phyloP scores from a whole-genome alignment of 257 asterid species.

The Linderniella brevidens region DNA sequence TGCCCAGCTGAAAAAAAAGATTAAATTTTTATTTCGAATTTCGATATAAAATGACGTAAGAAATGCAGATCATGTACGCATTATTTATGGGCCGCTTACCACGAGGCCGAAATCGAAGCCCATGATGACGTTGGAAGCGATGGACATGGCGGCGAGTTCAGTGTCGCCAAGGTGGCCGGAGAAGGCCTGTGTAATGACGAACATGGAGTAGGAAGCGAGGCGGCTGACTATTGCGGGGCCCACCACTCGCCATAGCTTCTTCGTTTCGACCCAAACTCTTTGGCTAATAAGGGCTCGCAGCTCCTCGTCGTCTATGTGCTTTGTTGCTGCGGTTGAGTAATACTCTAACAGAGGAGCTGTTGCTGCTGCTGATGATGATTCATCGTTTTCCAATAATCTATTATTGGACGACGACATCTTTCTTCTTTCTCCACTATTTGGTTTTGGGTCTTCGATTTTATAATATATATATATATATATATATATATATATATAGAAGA shows the following conservation, averaged over 20 bases:
- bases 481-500: too few relatives aligned
- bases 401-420: too few relatives aligned
- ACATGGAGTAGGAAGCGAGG: slow-evolving; percentile 49
- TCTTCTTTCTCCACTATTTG: not conserved
- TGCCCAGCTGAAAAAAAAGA: slow-evolving; percentile 33
- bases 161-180: slow-evolving; percentile 86
- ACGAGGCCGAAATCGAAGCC: slow-evolving; percentile 75
- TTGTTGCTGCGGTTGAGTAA: slow-evolving; percentile 7
- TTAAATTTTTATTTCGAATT: too few relatives aligned
- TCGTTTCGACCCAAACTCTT: slow-evolving; percentile 45
- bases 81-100: too few relatives aligned
- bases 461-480: too few relatives aligned
- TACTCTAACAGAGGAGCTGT: slow-evolving; percentile 24
- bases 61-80: too few relatives aligned
- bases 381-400: too few relatives aligned
- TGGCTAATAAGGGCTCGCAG: not conserved
- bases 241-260: slow-evolving; percentile 67
- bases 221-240: slow-evolving; percentile 86
- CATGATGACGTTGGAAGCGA: slow-evolving; percentile 38
- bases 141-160: slow-evolving; percentile 75
- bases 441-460: not conserved
- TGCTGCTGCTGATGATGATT: slow-evolving; percentile 1
- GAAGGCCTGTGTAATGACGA: slow-evolving; percentile 59
- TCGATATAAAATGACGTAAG: not conserved
- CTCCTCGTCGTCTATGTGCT: slow-evolving; percentile 3